Evolutionary conservation across 1,284 basidiomycete genomes (phyloP), one percentile per base, ranked within the genome.

Genomic region (Trametes pubescens): DNA sequence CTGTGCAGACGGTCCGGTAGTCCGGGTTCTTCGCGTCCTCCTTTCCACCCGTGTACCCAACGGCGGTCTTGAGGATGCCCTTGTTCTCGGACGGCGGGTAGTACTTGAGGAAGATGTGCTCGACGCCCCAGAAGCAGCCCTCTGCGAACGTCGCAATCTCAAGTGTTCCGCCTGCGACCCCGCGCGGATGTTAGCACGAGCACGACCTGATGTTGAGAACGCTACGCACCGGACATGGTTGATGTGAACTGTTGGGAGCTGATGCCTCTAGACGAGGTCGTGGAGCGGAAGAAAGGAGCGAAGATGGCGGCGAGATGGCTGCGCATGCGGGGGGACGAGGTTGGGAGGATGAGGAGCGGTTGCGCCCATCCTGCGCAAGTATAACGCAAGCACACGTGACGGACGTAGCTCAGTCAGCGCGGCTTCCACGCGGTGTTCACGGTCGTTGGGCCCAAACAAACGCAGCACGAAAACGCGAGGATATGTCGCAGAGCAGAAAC

Each of bases 41-140:
- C 65, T 85, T 82, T 22, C 94, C 94, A 10, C 94, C 94, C 0
- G 91, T 95, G 76, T 93, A 96, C 1, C 94, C 94, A 0, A 94
- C 92, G 11, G 82, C 75, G 0, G 92, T 92, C 72, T 85, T 88
- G 67, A 94, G 69, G 61, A 91, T 85, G 22, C 89, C 87, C 76
- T 88, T 90, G 72, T 86, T 82, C 73, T 90, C 76, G 8, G 83
- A 75, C 16, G 87, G 86, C 0, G 90, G 87, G 77, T 86, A 94
- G 74, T 94, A 85, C 78, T 93, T 92, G 62, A 93, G 76, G 77
- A 95, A 95, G 72, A 95, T 91, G 74, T 95, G 92, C 69, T 95
- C 92, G 29, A 91, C 90, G 38, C 93, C 93, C 93, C 93, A 95
- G 73, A 81, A 78, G 74, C 86, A 87, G 29, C 86, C 93, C 2